Conservation (phyloP, 805 yeast genomes). For the Candida argentea region DNA sequence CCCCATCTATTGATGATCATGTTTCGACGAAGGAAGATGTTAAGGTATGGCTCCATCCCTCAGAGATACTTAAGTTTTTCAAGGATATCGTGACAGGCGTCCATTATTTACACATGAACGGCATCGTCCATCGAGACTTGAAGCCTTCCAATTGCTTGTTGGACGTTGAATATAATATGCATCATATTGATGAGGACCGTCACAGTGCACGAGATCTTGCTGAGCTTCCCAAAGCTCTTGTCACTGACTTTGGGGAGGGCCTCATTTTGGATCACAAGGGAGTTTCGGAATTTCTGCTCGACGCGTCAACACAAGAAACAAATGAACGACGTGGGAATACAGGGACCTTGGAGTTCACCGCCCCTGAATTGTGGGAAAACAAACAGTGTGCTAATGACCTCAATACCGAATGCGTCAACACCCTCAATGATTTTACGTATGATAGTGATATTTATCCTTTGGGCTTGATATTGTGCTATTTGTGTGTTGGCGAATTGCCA, state of each 20-base stretch:
- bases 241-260: slow-evolving; percentile 88
- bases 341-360: slow-evolving; percentile 81
- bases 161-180: slow-evolving; percentile 19
- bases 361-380: slow-evolving; percentile 62
- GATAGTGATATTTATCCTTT: slow-evolving; percentile 74
- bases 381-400: slow-evolving; percentile 11
- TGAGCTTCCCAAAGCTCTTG: slow-evolving; percentile 58
- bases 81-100: slow-evolving; percentile 64
- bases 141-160: slow-evolving; percentile 84
- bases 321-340: slow-evolving; percentile 73
- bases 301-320: slow-evolving; percentile 2
- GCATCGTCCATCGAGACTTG: slow-evolving; percentile 79
- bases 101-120: slow-evolving; percentile 57
- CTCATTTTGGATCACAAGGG: slow-evolving; percentile 48
- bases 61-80: slow-evolving; percentile 61
- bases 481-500: slow-evolving; percentile 67
- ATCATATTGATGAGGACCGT: slow-evolving; percentile 5
- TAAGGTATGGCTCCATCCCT: slow-evolving; percentile 32
- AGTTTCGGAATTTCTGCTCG: slow-evolving; percentile 1
- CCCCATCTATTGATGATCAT: slow-evolving; percentile 1
- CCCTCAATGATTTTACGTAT: slow-evolving; percentile 48
- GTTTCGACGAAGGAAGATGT: background rate
- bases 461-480: slow-evolving; percentile 71
- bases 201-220: no score
- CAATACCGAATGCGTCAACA: slow-evolving; percentile 24